A percentile compares a stretch with the other conserved stretches of the same genome.
These are phyloP conservation scores for Gentiana macrophylla DNA, from an alignment of 257 asterid genomes.

Conservation along the genomic window DNA sequence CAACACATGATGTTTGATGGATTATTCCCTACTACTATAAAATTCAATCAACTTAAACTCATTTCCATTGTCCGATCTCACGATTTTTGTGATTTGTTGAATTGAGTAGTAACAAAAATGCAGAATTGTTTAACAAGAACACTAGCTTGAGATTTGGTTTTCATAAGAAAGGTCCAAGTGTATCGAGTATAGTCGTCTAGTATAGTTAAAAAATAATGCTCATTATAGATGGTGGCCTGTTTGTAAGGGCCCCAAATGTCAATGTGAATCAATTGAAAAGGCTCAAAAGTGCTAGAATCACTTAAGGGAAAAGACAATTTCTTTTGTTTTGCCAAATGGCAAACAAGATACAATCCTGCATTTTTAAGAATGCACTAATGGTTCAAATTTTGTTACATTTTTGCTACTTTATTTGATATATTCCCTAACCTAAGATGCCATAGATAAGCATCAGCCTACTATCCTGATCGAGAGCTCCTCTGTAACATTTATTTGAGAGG, in stretches of 20 bases:
- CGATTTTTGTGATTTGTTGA: background rate
- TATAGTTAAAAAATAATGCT: background rate
- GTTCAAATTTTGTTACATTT: too few relatives aligned
- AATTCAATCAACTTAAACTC: background rate
- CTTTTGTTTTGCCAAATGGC: background rate
- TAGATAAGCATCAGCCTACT: too few relatives aligned
- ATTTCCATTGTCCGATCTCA: background rate
- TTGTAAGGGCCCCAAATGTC: background rate
- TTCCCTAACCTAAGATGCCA: too few relatives aligned
- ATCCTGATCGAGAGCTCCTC: too few relatives aligned
- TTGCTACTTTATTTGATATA: too few relatives aligned
- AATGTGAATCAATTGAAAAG: background rate
- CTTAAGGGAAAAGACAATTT: background rate
- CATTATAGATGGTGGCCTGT: background rate
- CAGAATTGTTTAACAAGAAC: background rate
- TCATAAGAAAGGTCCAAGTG: background rate
- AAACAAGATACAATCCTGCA: too few relatives aligned
- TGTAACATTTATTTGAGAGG: too few relatives aligned
- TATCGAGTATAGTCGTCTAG: background rate
- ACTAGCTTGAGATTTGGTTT: background rate
- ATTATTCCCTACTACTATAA: background rate
- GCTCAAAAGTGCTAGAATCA: background rate
- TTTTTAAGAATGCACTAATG: too few relatives aligned
- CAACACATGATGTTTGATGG: background rate
- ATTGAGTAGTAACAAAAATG: background rate